Percentiles rank a stretch among this genome's conserved stretches.
Evolutionary conservation across 2,329 filamentous ascomycete species (phyloP).

Genomic region (Colletotrichum sp.): DNA sequence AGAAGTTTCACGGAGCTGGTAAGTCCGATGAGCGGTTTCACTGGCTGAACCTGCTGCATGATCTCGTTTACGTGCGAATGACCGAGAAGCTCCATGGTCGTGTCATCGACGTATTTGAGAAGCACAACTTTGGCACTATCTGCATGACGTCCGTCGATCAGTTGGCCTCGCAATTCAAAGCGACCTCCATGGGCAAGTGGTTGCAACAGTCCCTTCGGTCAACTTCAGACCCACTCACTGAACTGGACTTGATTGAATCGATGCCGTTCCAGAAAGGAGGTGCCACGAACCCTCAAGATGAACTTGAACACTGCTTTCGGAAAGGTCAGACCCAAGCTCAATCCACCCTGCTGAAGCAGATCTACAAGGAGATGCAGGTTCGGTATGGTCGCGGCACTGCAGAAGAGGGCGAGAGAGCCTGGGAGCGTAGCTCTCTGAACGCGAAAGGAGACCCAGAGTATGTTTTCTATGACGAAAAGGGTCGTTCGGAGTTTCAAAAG

Average conservation of each 20-base stretch:
- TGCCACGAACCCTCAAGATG: not conserved
- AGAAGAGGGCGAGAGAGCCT: not conserved
- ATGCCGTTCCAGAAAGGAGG: not conserved
- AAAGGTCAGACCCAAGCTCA: not conserved
- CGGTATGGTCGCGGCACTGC: not conserved
- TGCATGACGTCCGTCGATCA: not conserved
- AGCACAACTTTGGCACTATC: not conserved
- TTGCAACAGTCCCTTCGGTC: not conserved
- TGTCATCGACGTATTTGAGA: not conserved
- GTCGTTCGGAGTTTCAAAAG: not conserved
- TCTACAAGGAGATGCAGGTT: not conserved
- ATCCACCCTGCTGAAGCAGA: not conserved
- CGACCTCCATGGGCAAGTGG: not conserved
- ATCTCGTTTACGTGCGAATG: not conserved
- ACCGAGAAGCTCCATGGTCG: not conserved
- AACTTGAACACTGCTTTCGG: not conserved
- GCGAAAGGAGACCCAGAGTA: not conserved
- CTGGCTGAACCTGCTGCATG: not conserved
- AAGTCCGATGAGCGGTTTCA: not conserved
- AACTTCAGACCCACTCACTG: not conserved
- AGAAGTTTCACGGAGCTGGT: not conserved
- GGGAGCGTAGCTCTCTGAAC: not conserved
- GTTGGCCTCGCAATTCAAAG: not conserved
- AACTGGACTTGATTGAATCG: not conserved
- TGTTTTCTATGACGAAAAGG: not conserved